phyloP scores from a whole-genome alignment of 2,329 filamentous ascomycete species.

The Ploettnerulaceae sp. region DNA sequence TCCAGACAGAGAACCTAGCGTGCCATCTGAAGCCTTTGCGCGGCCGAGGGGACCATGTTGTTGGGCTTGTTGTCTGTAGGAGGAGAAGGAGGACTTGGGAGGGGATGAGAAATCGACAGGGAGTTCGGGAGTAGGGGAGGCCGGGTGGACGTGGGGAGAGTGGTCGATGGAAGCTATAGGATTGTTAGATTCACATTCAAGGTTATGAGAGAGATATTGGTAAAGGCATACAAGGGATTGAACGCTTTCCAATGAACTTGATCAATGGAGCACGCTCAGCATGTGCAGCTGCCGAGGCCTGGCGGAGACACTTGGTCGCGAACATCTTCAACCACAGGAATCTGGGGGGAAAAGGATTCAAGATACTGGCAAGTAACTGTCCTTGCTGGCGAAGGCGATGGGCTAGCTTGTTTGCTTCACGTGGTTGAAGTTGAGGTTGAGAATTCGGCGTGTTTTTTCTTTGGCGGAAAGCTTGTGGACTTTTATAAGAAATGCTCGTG shows the following conservation, averaged over 20 bases:
- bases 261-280: slow-evolving; percentile 38
- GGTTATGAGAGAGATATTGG: not conserved
- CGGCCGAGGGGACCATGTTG: slow-evolving; percentile 53
- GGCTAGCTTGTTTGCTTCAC: too few relatives aligned
- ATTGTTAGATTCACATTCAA: slow-evolving; percentile 16
- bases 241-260: slow-evolving; percentile 39
- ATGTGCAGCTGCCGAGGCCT: slow-evolving; percentile 31
- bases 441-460: slow-evolving; percentile 4
- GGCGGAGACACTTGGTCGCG: slow-evolving; percentile 36
- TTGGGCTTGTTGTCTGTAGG: slow-evolving; percentile 53
- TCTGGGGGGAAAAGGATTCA: not conserved
- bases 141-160: slow-evolving; percentile 52
- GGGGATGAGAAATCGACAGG: slow-evolving; percentile 50
- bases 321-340: slow-evolving; percentile 32
- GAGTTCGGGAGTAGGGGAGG: slow-evolving; percentile 47
- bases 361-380: not conserved
- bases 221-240: slow-evolving; percentile 35
- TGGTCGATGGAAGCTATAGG: slow-evolving; percentile 49
- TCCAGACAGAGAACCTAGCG: slow-evolving; percentile 42
- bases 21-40: slow-evolving; percentile 18
- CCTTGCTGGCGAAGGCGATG: not conserved
- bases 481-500: slow-evolving; percentile 2
- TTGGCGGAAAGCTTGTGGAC: not conserved
- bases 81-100: slow-evolving; percentile 43
- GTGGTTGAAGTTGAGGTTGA: not conserved